Evolutionary conservation across 2,329 filamentous ascomycete species (phyloP).

Genomic region (Purpureocillium takamizusanense): DNA sequence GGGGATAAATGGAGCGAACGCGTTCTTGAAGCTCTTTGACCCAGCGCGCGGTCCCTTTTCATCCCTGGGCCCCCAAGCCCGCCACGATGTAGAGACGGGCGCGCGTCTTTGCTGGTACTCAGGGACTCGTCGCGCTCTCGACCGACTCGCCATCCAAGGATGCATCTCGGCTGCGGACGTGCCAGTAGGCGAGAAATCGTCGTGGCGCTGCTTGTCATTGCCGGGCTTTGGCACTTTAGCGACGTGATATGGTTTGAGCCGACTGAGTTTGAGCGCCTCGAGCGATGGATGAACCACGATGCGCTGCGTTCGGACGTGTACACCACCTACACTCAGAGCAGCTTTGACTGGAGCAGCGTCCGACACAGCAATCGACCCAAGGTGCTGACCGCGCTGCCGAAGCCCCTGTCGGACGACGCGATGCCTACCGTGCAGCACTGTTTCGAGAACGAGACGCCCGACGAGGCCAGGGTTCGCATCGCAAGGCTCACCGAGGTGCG

Average conservation of each 20-base stretch:
- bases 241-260: neutral
- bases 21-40: too few species aligned
- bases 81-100: too few species aligned
- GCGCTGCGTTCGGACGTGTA: neutral
- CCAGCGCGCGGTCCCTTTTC: too few species aligned
- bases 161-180: neutral
- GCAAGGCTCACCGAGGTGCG: constrained; percentile 22
- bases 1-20: too few species aligned
- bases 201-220: neutral
- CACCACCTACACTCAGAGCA: constrained; percentile 12
- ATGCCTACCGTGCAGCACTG: constrained; percentile 26
- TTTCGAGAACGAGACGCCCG: constrained; percentile 18
- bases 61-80: too few species aligned
- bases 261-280: constrained; percentile 11
- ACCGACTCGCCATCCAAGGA: neutral
- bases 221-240: constrained; percentile 2
- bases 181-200: constrained; percentile 1
- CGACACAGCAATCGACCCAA: constrained; percentile 14
- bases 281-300: constrained; percentile 7
- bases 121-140: too few species aligned
- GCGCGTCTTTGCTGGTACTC: too few species aligned
- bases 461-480: constrained; percentile 15
- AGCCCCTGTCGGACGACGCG: constrained; percentile 3
- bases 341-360: constrained; percentile 28
- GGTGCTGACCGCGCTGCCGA: constrained; percentile 14